A percentile compares a stretch with the other conserved stretches of the same genome.
Conservation (phyloP, 23 red algal genomes). For the Gracilaria domingensis region DNA sequence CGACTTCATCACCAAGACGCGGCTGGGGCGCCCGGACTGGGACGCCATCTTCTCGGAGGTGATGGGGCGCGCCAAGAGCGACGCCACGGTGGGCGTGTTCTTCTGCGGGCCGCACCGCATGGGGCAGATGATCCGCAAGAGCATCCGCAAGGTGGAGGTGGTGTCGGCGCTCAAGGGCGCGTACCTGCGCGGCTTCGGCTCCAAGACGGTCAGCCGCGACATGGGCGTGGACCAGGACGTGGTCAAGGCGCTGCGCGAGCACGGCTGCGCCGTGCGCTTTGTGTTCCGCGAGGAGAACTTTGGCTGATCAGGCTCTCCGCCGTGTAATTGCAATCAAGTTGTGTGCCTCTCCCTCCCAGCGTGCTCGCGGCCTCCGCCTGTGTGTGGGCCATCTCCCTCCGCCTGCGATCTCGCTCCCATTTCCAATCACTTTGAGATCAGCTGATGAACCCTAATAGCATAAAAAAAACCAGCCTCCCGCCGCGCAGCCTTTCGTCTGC, state of each 20-base stretch:
- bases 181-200: slow-evolving; percentile 23
- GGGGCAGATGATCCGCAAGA: slow-evolving; percentile 48
- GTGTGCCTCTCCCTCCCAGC: too few species aligned
- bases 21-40: slow-evolving; percentile 73
- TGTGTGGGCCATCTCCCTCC: too few species aligned
- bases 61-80: slow-evolving; percentile 11
- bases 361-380: too few species aligned
- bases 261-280: slow-evolving; percentile 51
- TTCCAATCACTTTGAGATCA: too few species aligned
- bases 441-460: too few species aligned
- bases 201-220: slow-evolving; percentile 40
- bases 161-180: slow-evolving; percentile 22
- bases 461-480: too few species aligned
- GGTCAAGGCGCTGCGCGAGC: slow-evolving; percentile 12
- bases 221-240: slow-evolving; percentile 17
- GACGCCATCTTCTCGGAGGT: slow-evolving; percentile 53
- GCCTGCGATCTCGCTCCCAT: too few species aligned
- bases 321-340: too few species aligned
- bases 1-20: slow-evolving; percentile 10
- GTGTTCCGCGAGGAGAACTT: slow-evolving; percentile 68
- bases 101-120: slow-evolving; percentile 82
- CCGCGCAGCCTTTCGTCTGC: too few species aligned
- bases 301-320: neutral
- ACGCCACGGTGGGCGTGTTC: slow-evolving; percentile 72
- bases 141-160: slow-evolving; percentile 31